A percentile compares a stretch with the other conserved stretches of the same genome.
These are phyloP conservation scores for Coemansia sp. DNA, from an alignment of 192 early-diverging fungal species.

Conservation along the genomic window DNA sequence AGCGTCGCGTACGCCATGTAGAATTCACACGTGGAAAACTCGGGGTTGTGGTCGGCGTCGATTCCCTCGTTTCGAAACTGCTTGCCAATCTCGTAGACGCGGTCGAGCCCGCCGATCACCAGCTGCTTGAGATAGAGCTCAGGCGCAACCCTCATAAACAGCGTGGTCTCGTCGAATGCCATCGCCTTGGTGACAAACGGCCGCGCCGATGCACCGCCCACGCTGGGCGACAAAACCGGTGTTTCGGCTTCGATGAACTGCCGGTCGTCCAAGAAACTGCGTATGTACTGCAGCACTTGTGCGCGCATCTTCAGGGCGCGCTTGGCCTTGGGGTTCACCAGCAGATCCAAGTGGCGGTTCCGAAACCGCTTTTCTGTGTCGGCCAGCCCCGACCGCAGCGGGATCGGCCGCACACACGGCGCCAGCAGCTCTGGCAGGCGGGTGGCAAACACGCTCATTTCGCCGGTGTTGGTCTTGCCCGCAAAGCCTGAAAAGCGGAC, in stretches of 20 bases:
- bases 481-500: slow-evolving; percentile 61
- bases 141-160: slow-evolving; percentile 80
- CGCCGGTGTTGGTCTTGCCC: slow-evolving; percentile 69
- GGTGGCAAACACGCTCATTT: slow-evolving; percentile 65
- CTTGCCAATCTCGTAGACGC: slow-evolving; percentile 86
- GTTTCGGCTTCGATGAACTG: slow-evolving; percentile 86
- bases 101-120: slow-evolving; percentile 80
- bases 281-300: slow-evolving; percentile 61
- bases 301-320: slow-evolving; percentile 58
- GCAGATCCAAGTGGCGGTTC: slow-evolving; percentile 69
- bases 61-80: slow-evolving; percentile 92
- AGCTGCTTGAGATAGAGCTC: slow-evolving; percentile 88
- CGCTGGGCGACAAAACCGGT: slow-evolving; percentile 68
- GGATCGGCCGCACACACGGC: slow-evolving; percentile 70
- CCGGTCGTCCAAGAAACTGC: slow-evolving; percentile 60
- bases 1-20: slow-evolving; percentile 79
- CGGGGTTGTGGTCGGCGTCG: slow-evolving; percentile 85
- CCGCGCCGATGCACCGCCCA: slow-evolving; percentile 78
- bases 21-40: slow-evolving; percentile 89
- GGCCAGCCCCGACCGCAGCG: slow-evolving; percentile 56
- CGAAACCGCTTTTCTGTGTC: slow-evolving; percentile 73
- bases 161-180: slow-evolving; percentile 59
- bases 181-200: slow-evolving; percentile 73
- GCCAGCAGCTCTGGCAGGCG: slow-evolving; percentile 55
- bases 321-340: slow-evolving; percentile 59